Evolutionary conservation across 441 rosid species (phyloP), one percentile per base, ranked within the genome.

Genomic region (Populus hybrid): DNA sequence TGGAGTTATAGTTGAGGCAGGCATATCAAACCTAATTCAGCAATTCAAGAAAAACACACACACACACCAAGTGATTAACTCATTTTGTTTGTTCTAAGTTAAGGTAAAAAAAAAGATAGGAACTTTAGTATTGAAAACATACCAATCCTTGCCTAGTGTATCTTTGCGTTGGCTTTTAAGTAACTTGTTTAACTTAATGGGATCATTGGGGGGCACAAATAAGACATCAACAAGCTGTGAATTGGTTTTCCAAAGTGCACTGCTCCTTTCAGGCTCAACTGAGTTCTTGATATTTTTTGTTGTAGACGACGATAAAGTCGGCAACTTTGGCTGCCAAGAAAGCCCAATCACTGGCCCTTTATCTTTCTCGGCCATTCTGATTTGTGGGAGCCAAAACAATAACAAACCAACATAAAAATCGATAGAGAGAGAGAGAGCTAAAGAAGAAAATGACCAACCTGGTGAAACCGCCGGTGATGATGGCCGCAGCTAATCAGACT

Each of bases 251-350:
- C 97, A 96, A 12, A 94, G 94, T 30, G 75, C 80, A 74, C 84
- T 42, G 32, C 83, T 50, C 36, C 71, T 82, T 80, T 84, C 81
- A 1, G 74, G 57, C 36, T 70, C 76, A 72, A 72, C 74, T 71
- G 24, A 70, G 9, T 76, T 72, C 74, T 63, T 70, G 50, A 28
- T 38, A n/a, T 24, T 67, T 10, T 21, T 70, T 2, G 53, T 77
- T 2, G 75, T 18, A 3, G 72, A 76, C 46, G 80, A 72, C 3
- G 84, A 73, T 2, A 86, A 82, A 73, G 77, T 76, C 10, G 92
- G 91, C 65, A 94, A 63, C 87, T 90, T 89, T 50, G 99, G 99
- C 79, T 92, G 87, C 98, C 98, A 92, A 32, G 83, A 86, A 28
- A 96, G 90, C 40, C 95, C 94, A 5, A 94, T 91, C 80, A 86